phyloP scores from a whole-genome alignment of 805 yeast species.

The Starmerella riodocensis region DNA sequence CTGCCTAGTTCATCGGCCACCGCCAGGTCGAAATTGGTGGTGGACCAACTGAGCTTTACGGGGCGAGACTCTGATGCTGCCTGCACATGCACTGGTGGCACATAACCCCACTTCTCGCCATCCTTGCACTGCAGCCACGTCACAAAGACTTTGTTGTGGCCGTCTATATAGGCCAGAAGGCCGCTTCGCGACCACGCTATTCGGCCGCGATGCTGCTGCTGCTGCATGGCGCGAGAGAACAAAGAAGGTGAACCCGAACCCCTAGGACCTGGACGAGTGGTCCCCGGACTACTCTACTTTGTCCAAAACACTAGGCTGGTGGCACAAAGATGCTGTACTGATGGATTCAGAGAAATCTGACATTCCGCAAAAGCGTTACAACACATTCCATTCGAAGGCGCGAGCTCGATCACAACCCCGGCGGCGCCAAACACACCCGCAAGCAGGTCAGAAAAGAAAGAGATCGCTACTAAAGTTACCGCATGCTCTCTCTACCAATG shows the following conservation, averaged over 20 bases:
- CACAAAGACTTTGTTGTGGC: conserved; percentile 33
- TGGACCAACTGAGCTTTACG: conserved; percentile 55
- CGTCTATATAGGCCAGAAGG: conserved; percentile 52
- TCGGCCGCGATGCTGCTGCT: conserved; percentile 4
- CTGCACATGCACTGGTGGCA: conserved; percentile 36
- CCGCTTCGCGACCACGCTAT: conserved; percentile 39
- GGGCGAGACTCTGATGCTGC: conserved; percentile 19
- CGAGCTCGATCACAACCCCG: no score
- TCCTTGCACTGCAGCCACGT: conserved; percentile 62
- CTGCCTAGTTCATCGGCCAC: conserved; percentile 62
- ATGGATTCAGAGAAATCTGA: no score
- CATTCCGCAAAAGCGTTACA: no score
- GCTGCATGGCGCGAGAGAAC: no score
- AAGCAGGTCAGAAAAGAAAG: no score
- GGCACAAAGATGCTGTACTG: no score
- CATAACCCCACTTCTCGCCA: conserved; percentile 70
- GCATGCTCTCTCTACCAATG: no score
- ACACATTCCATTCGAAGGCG: no score
- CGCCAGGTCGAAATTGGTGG: conserved; percentile 68
- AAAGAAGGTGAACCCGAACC: background rate
- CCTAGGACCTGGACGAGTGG: background rate
- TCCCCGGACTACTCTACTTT: no score
- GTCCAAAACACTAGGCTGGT: no score
- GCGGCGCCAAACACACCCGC: no score
- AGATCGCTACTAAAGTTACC: no score